Conservation (phyloP, 352 stramenopile species). For the Saprolegnia diclina region DNA sequence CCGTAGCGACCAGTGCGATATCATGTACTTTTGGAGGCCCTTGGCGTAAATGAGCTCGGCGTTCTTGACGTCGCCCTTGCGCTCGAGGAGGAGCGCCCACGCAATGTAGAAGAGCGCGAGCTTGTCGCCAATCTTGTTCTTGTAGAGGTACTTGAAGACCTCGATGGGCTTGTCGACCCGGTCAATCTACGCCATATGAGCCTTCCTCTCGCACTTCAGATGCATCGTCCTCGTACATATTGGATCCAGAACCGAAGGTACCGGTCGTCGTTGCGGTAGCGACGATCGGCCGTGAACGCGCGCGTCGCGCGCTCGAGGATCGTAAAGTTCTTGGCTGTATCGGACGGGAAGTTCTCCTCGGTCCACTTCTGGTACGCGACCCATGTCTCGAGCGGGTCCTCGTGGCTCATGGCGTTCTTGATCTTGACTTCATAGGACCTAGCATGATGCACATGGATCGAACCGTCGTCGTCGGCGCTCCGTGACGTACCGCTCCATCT, state of each 20-base stretch:
- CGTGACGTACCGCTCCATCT: conserved; percentile 39
- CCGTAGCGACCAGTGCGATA: too few relatives aligned
- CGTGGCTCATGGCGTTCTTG: conserved; percentile 38
- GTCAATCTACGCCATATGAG: conserved; percentile 46
- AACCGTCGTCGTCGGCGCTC: neutral
- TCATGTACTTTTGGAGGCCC: conserved; percentile 72
- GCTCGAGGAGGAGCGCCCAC: conserved; percentile 80
- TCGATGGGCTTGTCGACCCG: conserved; percentile 81
- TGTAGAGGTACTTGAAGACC: conserved; percentile 85
- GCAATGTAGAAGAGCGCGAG: conserved; percentile 81
- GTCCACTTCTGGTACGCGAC: conserved; percentile 73
- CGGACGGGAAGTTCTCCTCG: conserved; percentile 73
- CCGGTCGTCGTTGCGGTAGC: conserved; percentile 73
- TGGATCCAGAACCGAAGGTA: conserved; percentile 83
- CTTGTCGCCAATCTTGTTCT: conserved; percentile 79
- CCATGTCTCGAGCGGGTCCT: conserved; percentile 67
- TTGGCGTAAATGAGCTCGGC: conserved; percentile 84
- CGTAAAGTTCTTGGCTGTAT: conserved; percentile 72
- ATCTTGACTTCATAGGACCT: conserved; percentile 38
- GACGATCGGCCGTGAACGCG: conserved; percentile 46
- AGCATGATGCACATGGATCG: neutral
- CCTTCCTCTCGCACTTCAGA: too few relatives aligned
- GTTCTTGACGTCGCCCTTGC: conserved; percentile 70
- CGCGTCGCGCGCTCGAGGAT: conserved; percentile 71
- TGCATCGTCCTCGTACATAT: conserved; percentile 51